Conservation (phyloP, 1,284 basidiomycete species). For the Cryptococcus amylolentus region DNA sequence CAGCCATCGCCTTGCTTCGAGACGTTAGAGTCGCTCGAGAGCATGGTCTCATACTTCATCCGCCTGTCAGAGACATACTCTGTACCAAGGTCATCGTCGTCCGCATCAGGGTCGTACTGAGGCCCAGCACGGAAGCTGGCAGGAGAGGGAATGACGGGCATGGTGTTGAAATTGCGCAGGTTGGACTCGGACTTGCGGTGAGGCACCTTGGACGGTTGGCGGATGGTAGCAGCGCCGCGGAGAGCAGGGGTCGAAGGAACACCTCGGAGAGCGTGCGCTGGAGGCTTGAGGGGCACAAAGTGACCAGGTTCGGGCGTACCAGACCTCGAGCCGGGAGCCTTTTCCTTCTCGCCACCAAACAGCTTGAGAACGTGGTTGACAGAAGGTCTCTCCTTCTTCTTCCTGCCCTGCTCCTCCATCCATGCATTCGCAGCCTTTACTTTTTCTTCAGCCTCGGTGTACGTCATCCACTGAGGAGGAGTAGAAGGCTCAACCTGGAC, state of each 20-base stretch:
- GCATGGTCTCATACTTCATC: constrained; percentile 27
- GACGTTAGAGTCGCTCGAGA: constrained; percentile 31
- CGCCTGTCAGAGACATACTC: constrained; percentile 12
- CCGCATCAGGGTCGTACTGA: constrained; percentile 16
- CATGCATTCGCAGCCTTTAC: constrained; percentile 21
- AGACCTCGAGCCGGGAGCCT: constrained; percentile 15
- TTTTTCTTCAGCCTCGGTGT: constrained; percentile 36
- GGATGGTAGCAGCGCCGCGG: constrained; percentile 17
- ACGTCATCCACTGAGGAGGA: constrained; percentile 34
- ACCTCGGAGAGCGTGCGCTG: constrained; percentile 25
- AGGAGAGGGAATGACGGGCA: constrained; percentile 20
- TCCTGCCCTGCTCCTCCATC: constrained; percentile 18
- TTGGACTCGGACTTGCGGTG: constrained; percentile 39
- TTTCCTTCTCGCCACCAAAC: constrained; percentile 25
- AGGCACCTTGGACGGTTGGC: constrained; percentile 11
- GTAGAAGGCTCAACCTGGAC: constrained; percentile 40
- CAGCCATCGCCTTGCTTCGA: constrained; percentile 35
- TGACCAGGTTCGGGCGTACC: constrained; percentile 28
- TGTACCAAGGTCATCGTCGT: constrained; percentile 16
- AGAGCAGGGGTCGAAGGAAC: constrained; percentile 37
- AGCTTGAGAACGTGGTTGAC: constrained; percentile 35
- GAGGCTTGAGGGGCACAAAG: constrained; percentile 30
- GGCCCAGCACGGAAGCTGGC: constrained; percentile 9
- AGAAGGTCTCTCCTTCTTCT: constrained; percentile 36
- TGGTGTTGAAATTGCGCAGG: constrained; percentile 35